These are phyloP conservation scores for Petasospora fabianii DNA, from an alignment of 1,139 yeast genomes.

Conservation along the genomic window DNA sequence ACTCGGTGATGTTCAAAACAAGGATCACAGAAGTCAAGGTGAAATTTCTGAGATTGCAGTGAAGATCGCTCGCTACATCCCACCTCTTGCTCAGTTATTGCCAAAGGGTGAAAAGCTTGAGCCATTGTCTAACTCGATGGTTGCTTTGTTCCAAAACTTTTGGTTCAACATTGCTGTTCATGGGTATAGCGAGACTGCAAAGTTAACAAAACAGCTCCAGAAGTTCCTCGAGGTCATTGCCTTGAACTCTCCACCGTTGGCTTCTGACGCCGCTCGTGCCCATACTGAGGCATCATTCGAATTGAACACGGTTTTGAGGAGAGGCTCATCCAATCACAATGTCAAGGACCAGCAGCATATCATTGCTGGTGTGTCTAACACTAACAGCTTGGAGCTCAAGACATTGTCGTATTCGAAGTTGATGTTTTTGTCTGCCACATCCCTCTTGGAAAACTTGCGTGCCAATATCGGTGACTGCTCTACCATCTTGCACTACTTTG, in stretches of 20 bases:
- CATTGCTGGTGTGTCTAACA: slow-evolving; percentile 30
- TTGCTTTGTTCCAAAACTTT: slow-evolving; percentile 60
- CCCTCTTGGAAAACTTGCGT: slow-evolving; percentile 73
- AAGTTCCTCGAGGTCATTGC: slow-evolving; percentile 68
- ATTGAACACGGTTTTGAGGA: slow-evolving; percentile 81
- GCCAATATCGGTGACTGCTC: slow-evolving; percentile 82
- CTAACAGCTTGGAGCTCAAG: slow-evolving; percentile 36
- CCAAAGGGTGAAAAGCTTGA: slow-evolving; percentile 44
- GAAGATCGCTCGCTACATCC: slow-evolving; percentile 63
- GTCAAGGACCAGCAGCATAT: slow-evolving; percentile 72
- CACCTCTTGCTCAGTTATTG: slow-evolving; percentile 71
- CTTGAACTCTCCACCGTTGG: slow-evolving; percentile 85
- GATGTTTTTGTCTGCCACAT: slow-evolving; percentile 84
- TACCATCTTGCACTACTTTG: slow-evolving; percentile 66
- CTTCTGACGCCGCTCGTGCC: slow-evolving; percentile 80
- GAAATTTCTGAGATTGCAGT: slow-evolving; percentile 77
- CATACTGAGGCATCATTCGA: slow-evolving; percentile 91
- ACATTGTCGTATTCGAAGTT: slow-evolving; percentile 72
- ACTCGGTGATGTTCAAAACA: slow-evolving; percentile 77
- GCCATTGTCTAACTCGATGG: slow-evolving; percentile 31
- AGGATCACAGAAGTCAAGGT: slow-evolving; percentile 75
- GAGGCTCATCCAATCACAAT: slow-evolving; percentile 84
- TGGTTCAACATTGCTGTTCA: slow-evolving; percentile 96
- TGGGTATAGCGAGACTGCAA: slow-evolving; percentile 69
- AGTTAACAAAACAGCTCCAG: slow-evolving; percentile 45